Percentiles rank a stretch among this genome's conserved stretches.
Conservation (phyloP, 805 yeast genomes). For the Candida michaelii region DNA sequence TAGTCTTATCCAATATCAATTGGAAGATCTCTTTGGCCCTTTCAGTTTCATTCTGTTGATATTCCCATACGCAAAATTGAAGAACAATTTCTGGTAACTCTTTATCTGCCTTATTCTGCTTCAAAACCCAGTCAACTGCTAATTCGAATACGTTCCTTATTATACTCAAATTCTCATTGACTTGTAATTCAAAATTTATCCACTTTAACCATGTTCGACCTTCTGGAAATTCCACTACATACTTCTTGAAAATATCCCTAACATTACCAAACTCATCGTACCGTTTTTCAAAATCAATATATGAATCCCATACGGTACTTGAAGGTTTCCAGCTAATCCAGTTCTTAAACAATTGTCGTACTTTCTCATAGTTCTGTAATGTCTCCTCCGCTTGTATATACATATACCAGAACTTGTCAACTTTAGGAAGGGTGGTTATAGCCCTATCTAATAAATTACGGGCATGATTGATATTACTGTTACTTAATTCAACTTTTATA, state of each 20-base stretch:
- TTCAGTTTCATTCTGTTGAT: slow-evolving; percentile 55
- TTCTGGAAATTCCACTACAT: slow-evolving; percentile 34
- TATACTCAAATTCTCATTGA: slow-evolving; percentile 40
- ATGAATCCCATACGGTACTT: slow-evolving; percentile 70
- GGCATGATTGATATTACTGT: slow-evolving; percentile 81
- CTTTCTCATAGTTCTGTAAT: slow-evolving; percentile 59
- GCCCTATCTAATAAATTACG: slow-evolving; percentile 81
- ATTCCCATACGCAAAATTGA: slow-evolving; percentile 74
- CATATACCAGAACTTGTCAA: slow-evolving; percentile 83
- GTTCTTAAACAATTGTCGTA: slow-evolving; percentile 64
- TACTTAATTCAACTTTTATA: slow-evolving; percentile 71
- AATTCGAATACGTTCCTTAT: slow-evolving; percentile 66
- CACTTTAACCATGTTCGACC: slow-evolving; percentile 70
- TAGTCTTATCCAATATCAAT: slow-evolving; percentile 41
- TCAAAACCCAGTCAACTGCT: slow-evolving; percentile 56
- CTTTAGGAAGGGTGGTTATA: slow-evolving; percentile 68
- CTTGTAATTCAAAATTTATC: slow-evolving; percentile 60
- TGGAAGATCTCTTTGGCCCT: slow-evolving; percentile 60
- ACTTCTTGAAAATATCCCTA: slow-evolving; percentile 57
- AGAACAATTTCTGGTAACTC: slow-evolving; percentile 38
- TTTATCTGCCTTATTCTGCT: slow-evolving; percentile 18
- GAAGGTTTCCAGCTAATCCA: slow-evolving; percentile 84
- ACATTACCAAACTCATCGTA: slow-evolving; percentile 57
- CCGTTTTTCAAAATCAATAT: slow-evolving; percentile 68
- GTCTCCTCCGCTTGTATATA: slow-evolving; percentile 83